Evolutionary conservation across 179 eudicot genomes (phyloP).

Genomic region (Camellia oleifera): DNA sequence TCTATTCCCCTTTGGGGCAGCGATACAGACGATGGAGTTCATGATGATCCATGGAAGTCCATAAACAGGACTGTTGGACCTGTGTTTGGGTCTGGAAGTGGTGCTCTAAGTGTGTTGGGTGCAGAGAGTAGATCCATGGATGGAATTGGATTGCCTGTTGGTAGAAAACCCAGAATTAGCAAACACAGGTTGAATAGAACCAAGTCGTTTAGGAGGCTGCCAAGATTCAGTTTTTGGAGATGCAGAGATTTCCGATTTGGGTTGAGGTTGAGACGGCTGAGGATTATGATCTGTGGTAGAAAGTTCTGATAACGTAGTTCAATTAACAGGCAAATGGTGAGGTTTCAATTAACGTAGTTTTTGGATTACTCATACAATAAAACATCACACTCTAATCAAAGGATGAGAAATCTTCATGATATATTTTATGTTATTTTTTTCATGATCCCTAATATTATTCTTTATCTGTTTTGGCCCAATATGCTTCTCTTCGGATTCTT

Average conservation of each 20-base stretch:
- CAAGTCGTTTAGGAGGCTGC: constrained; percentile 35
- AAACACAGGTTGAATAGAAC: constrained; percentile 24
- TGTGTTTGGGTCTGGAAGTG: not conserved
- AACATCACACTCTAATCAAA: too few species aligned
- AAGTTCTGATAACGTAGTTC: not conserved
- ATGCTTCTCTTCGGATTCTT: too few species aligned
- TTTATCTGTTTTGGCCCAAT: too few species aligned
- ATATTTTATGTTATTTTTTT: too few species aligned
- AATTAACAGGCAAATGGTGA: not conserved
- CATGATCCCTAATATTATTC: too few species aligned
- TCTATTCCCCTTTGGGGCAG: constrained; percentile 42
- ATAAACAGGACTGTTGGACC: not conserved
- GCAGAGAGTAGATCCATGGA: constrained; percentile 5
- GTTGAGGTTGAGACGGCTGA: constrained; percentile 22
- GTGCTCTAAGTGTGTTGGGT: not conserved
- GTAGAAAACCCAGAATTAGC: not conserved
- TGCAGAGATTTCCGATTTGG: constrained; percentile 24
- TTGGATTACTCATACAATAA: too few species aligned
- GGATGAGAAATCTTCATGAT: too few species aligned
- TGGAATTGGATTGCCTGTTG: not conserved
- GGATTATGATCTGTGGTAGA: constrained; percentile 29
- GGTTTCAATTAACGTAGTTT: too few species aligned
- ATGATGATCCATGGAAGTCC: constrained; percentile 37
- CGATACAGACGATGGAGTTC: constrained; percentile 26
- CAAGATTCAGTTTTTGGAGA: constrained; percentile 28